These are phyloP conservation scores for Hygrophorus pudorinus DNA, from an alignment of 768 basidiomycete species.

Conservation along the genomic window DNA sequence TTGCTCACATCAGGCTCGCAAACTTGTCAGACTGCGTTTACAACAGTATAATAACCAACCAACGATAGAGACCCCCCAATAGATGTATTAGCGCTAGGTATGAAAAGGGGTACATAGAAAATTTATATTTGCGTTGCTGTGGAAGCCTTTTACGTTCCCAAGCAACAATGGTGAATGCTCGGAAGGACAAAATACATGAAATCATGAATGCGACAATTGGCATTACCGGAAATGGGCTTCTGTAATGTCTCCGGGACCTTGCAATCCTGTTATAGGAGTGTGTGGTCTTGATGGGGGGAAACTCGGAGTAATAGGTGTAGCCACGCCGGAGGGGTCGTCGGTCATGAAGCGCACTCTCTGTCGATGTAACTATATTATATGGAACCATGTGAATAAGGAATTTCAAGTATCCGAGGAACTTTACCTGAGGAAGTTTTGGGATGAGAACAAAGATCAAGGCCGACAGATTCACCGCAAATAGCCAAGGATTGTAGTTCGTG, in stretches of 20 bases:
- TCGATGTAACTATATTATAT: slow-evolving; percentile 84
- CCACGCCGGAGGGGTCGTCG: slow-evolving; percentile 50
- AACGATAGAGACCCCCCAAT: slow-evolving; percentile 15
- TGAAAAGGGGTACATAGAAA: too few relatives aligned
- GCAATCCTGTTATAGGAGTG: slow-evolving; percentile 26
- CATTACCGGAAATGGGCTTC: slow-evolving; percentile 34
- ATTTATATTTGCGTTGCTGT: too few relatives aligned
- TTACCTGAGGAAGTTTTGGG: slow-evolving; percentile 91
- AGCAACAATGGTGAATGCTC: too few relatives aligned
- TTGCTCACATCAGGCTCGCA: too few relatives aligned
- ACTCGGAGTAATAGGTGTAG: slow-evolving; percentile 54
- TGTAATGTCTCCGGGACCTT: slow-evolving; percentile 29
- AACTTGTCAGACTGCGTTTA: slow-evolving; percentile 40
- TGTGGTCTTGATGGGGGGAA: slow-evolving; percentile 53
- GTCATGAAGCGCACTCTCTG: slow-evolving; percentile 74
- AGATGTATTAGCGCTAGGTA: slow-evolving; percentile 25
- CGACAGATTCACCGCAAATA: slow-evolving; percentile 85
- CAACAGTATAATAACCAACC: slow-evolving; percentile 39
- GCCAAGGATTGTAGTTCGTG: slow-evolving; percentile 90
- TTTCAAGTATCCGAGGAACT: slow-evolving; percentile 5
- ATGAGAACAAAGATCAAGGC: slow-evolving; percentile 75
- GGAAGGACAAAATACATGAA: too few relatives aligned
- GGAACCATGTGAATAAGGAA: slow-evolving; percentile 11
- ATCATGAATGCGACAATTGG: too few relatives aligned
- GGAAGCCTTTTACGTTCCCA: too few relatives aligned